These are phyloP conservation scores for Wallacemonas collosoma DNA, from an alignment of 208 protist species.

Conservation along the genomic window DNA sequence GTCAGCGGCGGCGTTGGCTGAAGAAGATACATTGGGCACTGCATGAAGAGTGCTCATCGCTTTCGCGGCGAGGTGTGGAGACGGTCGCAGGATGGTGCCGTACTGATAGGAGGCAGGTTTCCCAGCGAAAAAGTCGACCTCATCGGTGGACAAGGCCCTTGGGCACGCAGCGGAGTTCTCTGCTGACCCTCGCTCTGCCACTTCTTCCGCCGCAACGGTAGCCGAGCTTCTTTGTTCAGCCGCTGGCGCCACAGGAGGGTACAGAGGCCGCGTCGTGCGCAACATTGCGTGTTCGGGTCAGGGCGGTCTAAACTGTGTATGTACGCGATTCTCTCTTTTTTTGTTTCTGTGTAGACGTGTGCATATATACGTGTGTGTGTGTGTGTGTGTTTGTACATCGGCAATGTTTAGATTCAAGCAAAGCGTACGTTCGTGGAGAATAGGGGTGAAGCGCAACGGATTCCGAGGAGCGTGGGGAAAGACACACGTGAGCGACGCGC, in stretches of 20 bases:
- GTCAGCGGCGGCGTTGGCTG: neutral
- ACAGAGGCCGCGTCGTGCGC: slow-evolving; percentile 1
- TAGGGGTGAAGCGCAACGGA: neutral
- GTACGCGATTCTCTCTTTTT: neutral
- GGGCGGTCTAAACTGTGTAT: neutral
- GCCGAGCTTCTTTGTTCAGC: too few relatives aligned
- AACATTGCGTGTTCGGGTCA: neutral
- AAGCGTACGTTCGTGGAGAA: neutral
- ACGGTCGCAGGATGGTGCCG: slow-evolving; percentile 8
- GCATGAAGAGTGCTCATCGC: neutral
- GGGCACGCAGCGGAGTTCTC: too few relatives aligned
- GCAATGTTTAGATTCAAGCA: too few relatives aligned
- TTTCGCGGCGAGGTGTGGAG: neutral
- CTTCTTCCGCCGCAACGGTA: too few relatives aligned
- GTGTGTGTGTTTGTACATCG: slow-evolving; percentile 1
- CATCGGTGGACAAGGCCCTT: neutral
- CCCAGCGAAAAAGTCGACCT: slow-evolving; percentile 6
- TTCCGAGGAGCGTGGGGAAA: too few relatives aligned
- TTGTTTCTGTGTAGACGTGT: neutral
- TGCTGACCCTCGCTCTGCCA: too few relatives aligned
- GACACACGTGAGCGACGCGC: too few relatives aligned
- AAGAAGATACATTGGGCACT: neutral
- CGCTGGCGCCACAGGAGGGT: neutral
- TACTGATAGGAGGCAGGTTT: neutral
- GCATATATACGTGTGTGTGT: neutral